Evolutionary conservation across 1,139 yeast species (phyloP).

Genomic region (Kluyveromyces sp.): DNA sequence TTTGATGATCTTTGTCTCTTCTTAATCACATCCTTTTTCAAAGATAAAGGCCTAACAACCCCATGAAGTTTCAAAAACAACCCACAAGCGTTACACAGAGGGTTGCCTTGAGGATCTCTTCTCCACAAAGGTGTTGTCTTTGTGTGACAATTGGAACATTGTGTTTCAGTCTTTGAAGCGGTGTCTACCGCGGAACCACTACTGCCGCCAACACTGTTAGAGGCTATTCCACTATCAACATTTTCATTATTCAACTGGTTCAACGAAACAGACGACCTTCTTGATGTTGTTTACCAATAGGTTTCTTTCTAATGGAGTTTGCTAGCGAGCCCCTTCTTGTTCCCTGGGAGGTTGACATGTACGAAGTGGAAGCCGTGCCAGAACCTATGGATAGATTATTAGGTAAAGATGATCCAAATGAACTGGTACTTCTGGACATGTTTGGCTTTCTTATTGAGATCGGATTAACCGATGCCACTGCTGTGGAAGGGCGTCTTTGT

Average conservation of each 20-base stretch:
- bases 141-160: conserved; percentile 84
- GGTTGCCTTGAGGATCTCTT: conserved; percentile 85
- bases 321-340: conserved; percentile 6
- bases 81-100: conserved; percentile 94
- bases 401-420: conserved; percentile 8
- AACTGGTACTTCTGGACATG: conserved; percentile 5
- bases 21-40: conserved; percentile 89
- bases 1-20: conserved; percentile 44
- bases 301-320: conserved; percentile 9
- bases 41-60: conserved; percentile 80
- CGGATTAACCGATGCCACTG: conserved; percentile 5
- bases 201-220: not conserved
- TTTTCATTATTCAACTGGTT: conserved; percentile 1
- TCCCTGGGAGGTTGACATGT: conserved; percentile 6
- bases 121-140: conserved; percentile 95
- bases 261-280: conserved; percentile 5
- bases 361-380: conserved; percentile 2
- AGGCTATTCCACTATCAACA: not conserved
- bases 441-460: conserved; percentile 8
- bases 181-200: not conserved
- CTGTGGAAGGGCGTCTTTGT: conserved; percentile 5
- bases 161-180: conserved; percentile 12
- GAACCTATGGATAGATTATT: conserved; percentile 2
- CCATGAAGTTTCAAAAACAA: conserved; percentile 86
- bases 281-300: conserved; percentile 6